phyloP scores from a whole-genome alignment of 2,329 filamentous ascomycete genomes.

The Aspergillus phoenicis region DNA sequence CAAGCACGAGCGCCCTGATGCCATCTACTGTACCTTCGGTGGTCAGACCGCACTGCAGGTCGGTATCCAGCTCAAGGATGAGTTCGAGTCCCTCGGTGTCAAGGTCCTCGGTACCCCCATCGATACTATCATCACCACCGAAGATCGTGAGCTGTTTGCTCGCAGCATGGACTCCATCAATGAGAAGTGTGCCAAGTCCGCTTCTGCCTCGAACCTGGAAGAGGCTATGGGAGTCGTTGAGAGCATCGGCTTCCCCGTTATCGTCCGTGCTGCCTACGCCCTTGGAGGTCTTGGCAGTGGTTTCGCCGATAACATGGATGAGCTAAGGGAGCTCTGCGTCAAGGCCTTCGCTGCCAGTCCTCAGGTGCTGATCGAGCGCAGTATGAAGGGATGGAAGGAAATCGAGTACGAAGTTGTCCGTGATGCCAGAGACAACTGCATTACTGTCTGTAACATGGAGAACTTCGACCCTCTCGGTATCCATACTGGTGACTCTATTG shows the following conservation, averaged over 20 bases:
- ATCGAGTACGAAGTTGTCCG: conserved; percentile 98
- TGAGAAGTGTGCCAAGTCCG: conserved; percentile 97
- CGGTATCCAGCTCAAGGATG: conserved; percentile 95
- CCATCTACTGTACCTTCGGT: conserved; percentile 97
- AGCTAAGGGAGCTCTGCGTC: conserved; percentile 84
- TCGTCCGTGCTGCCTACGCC: conserved; percentile 93
- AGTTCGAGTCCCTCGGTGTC: conserved; percentile 89
- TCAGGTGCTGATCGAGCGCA: conserved; percentile 93
- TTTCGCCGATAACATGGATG: conserved; percentile 83
- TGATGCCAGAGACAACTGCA: conserved; percentile 95
- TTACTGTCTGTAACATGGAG: conserved; percentile 99
- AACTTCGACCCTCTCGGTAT: conserved; percentile 99
- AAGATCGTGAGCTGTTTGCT: conserved; percentile 95
- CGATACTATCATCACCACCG: conserved; percentile 96
- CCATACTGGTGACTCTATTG: conserved; percentile 96
- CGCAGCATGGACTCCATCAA: conserved; percentile 98
- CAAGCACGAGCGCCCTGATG: conserved; percentile 88
- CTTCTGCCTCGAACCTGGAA: conserved; percentile 83
- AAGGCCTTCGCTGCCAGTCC: conserved; percentile 95
- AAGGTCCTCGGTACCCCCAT: conserved; percentile 95
- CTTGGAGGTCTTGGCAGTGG: conserved; percentile 93
- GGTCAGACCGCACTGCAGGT: conserved; percentile 96
- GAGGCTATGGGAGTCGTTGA: conserved; percentile 89
- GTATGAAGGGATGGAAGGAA: conserved; percentile 99
- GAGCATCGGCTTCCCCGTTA: conserved; percentile 92